Evolutionary conservation across 495 filamentous ascomycete species (phyloP).

Genomic region (Clohesyomyces aquaticus): DNA sequence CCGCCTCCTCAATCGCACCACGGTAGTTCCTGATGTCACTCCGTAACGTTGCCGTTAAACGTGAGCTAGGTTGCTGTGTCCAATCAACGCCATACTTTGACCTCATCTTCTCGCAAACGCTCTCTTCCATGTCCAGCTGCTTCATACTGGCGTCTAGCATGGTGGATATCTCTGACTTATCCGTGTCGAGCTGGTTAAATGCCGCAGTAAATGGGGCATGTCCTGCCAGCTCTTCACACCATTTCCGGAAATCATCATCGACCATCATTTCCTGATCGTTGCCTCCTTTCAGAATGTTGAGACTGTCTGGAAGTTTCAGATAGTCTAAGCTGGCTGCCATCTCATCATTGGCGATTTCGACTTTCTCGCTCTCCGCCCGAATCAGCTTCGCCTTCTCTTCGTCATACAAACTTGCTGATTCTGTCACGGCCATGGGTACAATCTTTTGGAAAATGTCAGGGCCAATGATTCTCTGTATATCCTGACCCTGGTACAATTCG

Average conservation of each 20-base stretch:
- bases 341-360: constrained; percentile 87
- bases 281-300: constrained; percentile 90
- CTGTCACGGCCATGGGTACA: constrained; percentile 93
- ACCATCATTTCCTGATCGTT: constrained; percentile 83
- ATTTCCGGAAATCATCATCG: constrained; percentile 87
- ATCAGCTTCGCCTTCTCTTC: constrained; percentile 98
- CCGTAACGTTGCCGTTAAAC: constrained; percentile 83
- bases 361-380: constrained; percentile 88
- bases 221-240: constrained; percentile 89
- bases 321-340: constrained; percentile 96
- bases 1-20: constrained; percentile 86
- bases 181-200: constrained; percentile 75
- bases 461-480: constrained; percentile 94
- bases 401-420: constrained; percentile 95
- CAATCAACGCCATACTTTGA: constrained; percentile 95
- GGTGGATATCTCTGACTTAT: constrained; percentile 72
- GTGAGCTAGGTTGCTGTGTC: constrained; percentile 93
- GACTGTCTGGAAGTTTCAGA: constrained; percentile 81
- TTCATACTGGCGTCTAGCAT: constrained; percentile 79
- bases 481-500: constrained; percentile 94
- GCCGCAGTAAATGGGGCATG: constrained; percentile 75
- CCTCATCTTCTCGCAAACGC: constrained; percentile 98
- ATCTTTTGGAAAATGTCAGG: constrained; percentile 97
- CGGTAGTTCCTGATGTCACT: constrained; percentile 84
- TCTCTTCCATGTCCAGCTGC: constrained; percentile 93